These are phyloP conservation scores for Capsella bursapastoris DNA, from an alignment of 345 rosid genomes.

Conservation along the genomic window DNA sequence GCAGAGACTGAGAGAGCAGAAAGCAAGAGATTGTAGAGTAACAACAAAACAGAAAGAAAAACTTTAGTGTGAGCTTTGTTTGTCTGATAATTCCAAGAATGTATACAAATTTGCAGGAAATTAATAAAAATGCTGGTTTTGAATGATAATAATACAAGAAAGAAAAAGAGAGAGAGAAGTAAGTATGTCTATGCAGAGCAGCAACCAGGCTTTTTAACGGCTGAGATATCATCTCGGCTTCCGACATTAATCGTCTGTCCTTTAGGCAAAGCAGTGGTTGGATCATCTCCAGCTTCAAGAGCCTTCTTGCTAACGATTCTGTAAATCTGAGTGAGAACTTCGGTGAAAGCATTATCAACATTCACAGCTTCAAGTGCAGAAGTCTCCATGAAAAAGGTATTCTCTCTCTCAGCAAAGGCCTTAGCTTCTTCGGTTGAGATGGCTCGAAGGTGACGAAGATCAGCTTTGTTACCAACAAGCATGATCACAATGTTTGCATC, in stretches of 20 bases:
- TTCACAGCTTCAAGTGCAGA: conserved; percentile 86
- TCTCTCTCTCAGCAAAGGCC: conserved; percentile 74
- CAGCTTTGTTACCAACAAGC: conserved; percentile 95
- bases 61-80: conserved; percentile 27
- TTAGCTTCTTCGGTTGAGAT: conserved; percentile 72
- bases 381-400: conserved; percentile 82
- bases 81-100: conserved; percentile 35
- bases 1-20: not conserved
- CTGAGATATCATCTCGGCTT: conserved; percentile 76
- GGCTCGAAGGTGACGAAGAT: conserved; percentile 83
- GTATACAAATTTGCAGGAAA: conserved; percentile 43
- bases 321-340: conserved; percentile 80
- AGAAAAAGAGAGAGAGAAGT: not conserved
- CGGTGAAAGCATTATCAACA: conserved; percentile 83
- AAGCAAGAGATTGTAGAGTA: not conserved
- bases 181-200: conserved; percentile 54
- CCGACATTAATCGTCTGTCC: conserved; percentile 78
- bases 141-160: conserved; percentile 5
- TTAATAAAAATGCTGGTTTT: conserved; percentile 12
- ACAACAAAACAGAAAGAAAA: not conserved
- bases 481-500: conserved; percentile 85
- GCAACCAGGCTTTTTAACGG: conserved; percentile 77
- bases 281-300: conserved; percentile 81
- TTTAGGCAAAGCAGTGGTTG: conserved; percentile 80
- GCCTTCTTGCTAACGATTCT: conserved; percentile 82